A percentile compares a stretch with the other conserved stretches of the same genome.
Conservation (phyloP, 352 stramenopile genomes). For the Phytophthora foliorum region DNA sequence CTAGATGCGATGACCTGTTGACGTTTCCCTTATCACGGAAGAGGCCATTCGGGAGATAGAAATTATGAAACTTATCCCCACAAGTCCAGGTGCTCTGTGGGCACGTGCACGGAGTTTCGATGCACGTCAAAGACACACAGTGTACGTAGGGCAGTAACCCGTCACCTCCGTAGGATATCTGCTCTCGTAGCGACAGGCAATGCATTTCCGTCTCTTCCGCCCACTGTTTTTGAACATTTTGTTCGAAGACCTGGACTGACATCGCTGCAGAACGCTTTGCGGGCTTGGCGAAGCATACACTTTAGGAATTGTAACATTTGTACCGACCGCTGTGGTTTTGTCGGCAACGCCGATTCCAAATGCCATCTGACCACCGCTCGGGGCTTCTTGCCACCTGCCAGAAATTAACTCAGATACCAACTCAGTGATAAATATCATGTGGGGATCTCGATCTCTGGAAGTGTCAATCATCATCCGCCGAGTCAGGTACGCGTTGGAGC, state of each 20-base stretch:
- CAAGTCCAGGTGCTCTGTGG: slow-evolving; percentile 8
- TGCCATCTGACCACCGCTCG: slow-evolving; percentile 4
- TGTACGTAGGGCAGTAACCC: neutral
- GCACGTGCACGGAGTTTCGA: neutral
- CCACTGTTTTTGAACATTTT: neutral
- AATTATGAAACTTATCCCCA: slow-evolving; percentile 11
- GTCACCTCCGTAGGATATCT: slow-evolving; percentile 2
- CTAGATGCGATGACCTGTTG: neutral
- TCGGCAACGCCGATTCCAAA: neutral
- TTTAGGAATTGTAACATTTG: neutral
- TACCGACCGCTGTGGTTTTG: neutral
- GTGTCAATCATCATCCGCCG: neutral
- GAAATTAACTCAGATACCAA: slow-evolving; percentile 7
- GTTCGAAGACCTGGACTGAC: neutral
- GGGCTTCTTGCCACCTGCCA: neutral
- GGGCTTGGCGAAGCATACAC: neutral
- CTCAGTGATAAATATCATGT: slow-evolving; percentile 6
- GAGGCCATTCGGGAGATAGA: neutral
- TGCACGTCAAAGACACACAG: slow-evolving; percentile 1
- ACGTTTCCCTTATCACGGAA: slow-evolving; percentile 16
- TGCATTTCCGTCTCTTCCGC: neutral
- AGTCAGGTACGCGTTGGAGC: slow-evolving; percentile 16
- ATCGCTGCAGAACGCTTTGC: neutral
- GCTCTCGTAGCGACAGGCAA: slow-evolving; percentile 6
- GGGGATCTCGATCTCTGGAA: neutral